phyloP scores from a whole-genome alignment of 164 flowering plant species.

The Euptelea pleiosperma region DNA sequence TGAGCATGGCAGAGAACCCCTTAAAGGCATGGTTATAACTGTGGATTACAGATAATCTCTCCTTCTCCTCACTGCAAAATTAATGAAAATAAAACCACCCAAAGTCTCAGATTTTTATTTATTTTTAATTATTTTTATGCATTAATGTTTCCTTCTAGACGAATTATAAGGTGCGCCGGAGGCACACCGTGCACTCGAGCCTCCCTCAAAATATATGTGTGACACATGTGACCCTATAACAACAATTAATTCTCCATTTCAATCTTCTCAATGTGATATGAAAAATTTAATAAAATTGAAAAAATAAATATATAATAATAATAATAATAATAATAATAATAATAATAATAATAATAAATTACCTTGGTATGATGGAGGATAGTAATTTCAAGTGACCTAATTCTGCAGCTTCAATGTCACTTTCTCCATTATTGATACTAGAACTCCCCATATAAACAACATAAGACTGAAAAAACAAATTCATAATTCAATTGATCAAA shows the following conservation, averaged over 20 bases:
- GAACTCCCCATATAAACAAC: constrained; percentile 83
- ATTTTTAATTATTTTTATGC: too few relatives aligned
- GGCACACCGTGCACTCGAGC: too few relatives aligned
- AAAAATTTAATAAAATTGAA: background rate
- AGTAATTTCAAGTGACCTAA: constrained; percentile 44
- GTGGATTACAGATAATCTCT: constrained; percentile 45
- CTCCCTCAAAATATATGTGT: too few relatives aligned
- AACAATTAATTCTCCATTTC: background rate
- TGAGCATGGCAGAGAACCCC: constrained; percentile 88
- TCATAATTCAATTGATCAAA: background rate
- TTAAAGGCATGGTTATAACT: constrained; percentile 63
- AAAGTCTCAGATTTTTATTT: background rate
- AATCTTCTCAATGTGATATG: background rate
- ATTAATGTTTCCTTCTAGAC: too few relatives aligned
- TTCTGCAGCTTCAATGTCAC: constrained; percentile 29
- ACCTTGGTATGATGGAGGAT: constrained; percentile 69
- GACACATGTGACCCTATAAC: too few relatives aligned
- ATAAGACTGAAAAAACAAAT: constrained; percentile 41
- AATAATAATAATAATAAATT: too few relatives aligned
- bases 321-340: too few relatives aligned
- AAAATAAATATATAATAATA: background rate
- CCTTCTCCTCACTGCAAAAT: constrained; percentile 48
- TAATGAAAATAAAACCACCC: background rate
- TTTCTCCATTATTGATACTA: constrained; percentile 17
- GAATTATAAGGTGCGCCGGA: too few relatives aligned